phyloP scores from a whole-genome alignment of 2,329 filamentous ascomycete species.

The Fusarium marasasianum region DNA sequence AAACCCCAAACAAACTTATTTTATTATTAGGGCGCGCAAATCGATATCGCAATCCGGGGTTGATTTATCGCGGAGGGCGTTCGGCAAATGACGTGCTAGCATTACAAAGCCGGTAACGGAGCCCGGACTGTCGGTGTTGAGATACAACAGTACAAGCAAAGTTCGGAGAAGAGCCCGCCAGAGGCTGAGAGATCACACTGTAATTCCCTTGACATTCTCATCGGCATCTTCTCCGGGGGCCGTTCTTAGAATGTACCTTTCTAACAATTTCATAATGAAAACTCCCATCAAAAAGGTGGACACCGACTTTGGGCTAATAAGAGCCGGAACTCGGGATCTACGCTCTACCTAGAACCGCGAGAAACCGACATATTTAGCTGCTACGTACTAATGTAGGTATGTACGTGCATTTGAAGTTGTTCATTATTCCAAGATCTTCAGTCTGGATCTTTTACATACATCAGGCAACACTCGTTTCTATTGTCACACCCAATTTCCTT shows the following conservation, averaged over 20 bases:
- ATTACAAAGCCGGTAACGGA: slow-evolving; percentile 45
- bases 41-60: slow-evolving; percentile 42
- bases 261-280: slow-evolving; percentile 10
- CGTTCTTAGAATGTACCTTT: slow-evolving; percentile 1
- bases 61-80: slow-evolving; percentile 30
- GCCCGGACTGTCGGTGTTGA: slow-evolving; percentile 33
- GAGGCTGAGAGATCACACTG: neutral
- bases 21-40: neutral
- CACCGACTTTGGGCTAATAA: slow-evolving; percentile 10
- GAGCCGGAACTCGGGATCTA: slow-evolving; percentile 23
- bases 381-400: neutral
- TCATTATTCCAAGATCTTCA: neutral
- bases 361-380: slow-evolving; percentile 13
- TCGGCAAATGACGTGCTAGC: slow-evolving; percentile 44
- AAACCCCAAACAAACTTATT: neutral
- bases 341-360: slow-evolving; percentile 3
- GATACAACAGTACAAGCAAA: slow-evolving; percentile 21
- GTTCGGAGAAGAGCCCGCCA: slow-evolving; percentile 20
- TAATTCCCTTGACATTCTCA: neutral
- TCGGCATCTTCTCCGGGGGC: slow-evolving; percentile 19
- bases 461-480: slow-evolving; percentile 9
- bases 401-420: neutral
- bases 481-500: neutral
- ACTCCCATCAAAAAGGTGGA: neutral
- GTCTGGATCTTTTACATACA: slow-evolving; percentile 4